These are phyloP conservation scores for Gamarada debralockiae DNA, from an alignment of 495 filamentous ascomycete genomes.

Conservation along the genomic window DNA sequence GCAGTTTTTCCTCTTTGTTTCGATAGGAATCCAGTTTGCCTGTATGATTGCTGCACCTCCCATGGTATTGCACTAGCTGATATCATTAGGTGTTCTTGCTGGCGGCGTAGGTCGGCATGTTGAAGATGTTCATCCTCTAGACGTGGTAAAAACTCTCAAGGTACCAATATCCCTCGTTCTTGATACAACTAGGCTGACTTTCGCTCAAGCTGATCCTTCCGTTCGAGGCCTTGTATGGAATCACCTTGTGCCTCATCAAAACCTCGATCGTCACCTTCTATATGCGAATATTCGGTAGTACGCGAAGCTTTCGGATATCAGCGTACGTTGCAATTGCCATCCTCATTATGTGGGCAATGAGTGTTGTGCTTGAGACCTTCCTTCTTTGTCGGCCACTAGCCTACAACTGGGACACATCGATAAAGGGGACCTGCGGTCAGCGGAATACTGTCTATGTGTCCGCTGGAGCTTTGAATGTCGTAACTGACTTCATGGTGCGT, in stretches of 20 bases:
- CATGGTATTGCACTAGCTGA: neutral
- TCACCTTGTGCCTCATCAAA: neutral
- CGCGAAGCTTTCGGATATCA: neutral
- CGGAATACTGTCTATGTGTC: neutral
- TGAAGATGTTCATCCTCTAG: neutral
- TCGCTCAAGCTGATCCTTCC: neutral
- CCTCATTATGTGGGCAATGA: slow-evolving; percentile 2
- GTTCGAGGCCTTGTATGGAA: neutral
- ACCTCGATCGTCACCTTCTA: neutral
- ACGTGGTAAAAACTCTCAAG: neutral
- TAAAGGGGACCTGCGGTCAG: neutral
- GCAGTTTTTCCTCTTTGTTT: neutral
- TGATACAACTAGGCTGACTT: no score
- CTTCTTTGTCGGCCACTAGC: slow-evolving; percentile 1
- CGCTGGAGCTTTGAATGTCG: neutral
- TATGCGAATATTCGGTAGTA: neutral
- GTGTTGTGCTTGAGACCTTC: slow-evolving; percentile 1
- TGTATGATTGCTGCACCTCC: neutral
- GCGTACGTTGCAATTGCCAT: neutral
- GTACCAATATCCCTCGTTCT: no score
- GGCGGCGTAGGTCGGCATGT: neutral
- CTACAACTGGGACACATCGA: neutral
- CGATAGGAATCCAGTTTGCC: neutral
- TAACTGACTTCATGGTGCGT: neutral
- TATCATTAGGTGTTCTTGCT: neutral